These are phyloP conservation scores for Penicillium concentricum DNA, from an alignment of 2,329 filamentous ascomycete species.

Conservation along the genomic window DNA sequence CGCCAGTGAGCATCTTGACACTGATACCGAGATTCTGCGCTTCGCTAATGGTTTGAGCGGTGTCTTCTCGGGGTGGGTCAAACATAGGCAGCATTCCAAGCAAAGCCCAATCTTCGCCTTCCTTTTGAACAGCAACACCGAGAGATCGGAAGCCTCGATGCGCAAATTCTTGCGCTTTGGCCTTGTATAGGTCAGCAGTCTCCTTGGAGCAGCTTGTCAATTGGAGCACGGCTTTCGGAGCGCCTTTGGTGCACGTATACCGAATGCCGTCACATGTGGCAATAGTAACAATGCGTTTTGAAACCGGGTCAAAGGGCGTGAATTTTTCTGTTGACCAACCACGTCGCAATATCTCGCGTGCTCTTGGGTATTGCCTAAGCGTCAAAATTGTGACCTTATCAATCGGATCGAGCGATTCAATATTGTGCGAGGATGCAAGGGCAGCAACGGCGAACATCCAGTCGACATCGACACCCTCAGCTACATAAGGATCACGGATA, in stretches of 20 bases:
- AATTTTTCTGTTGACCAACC: conserved; percentile 77
- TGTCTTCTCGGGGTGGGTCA: conserved; percentile 76
- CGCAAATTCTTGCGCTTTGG: conserved; percentile 72
- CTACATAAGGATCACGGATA: conserved; percentile 73
- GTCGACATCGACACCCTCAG: conserved; percentile 74
- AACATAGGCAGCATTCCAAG: conserved; percentile 79
- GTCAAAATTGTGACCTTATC: conserved; percentile 77
- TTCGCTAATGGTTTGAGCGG: conserved; percentile 73
- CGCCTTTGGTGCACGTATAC: conserved; percentile 75
- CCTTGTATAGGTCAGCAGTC: conserved; percentile 64
- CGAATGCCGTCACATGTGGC: conserved; percentile 66
- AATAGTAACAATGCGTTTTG: conserved; percentile 73
- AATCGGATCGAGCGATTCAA: conserved; percentile 74
- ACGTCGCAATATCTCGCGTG: conserved; percentile 69
- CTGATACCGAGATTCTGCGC: conserved; percentile 72
- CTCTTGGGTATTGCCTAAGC: conserved; percentile 71
- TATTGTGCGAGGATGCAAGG: conserved; percentile 74
- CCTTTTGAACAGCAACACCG: conserved; percentile 74
- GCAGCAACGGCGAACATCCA: conserved; percentile 82
- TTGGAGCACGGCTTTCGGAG: conserved; percentile 70
- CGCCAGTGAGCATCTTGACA: conserved; percentile 79
- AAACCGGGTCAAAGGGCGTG: conserved; percentile 69
- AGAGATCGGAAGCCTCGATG: conserved; percentile 76
- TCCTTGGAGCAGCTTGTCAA: conserved; percentile 67
- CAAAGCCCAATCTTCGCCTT: conserved; percentile 69